Percentiles rank a stretch among this genome's conserved stretches.
Evolutionary conservation across 352 stramenopile genomes (phyloP).

Genomic region (Phytophthora aleatoria): DNA sequence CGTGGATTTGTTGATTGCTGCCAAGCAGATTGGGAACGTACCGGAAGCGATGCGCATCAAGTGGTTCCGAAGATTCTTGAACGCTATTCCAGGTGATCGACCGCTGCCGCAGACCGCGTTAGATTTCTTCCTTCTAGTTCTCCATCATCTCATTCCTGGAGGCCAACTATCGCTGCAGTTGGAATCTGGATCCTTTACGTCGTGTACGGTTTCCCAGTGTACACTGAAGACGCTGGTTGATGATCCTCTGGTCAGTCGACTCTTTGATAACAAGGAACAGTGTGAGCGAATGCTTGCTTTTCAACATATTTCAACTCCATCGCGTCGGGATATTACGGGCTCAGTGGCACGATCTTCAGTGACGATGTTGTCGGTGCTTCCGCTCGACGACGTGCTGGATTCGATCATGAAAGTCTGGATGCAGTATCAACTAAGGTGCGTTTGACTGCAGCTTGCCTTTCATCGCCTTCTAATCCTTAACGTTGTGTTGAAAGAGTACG

Average conservation of each 20-base stretch:
- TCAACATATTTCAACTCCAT: constrained; percentile 19
- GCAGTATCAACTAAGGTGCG: constrained; percentile 61
- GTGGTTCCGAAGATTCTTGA: constrained; percentile 71
- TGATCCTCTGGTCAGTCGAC: constrained; percentile 44
- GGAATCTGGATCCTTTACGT: constrained; percentile 51
- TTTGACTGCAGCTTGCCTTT: background rate
- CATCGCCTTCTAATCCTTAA: background rate
- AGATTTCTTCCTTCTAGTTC: constrained; percentile 59
- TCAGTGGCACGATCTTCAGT: constrained; percentile 10
- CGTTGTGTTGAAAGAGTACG: constrained; percentile 39
- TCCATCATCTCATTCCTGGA: constrained; percentile 52
- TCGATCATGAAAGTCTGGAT: constrained; percentile 76
- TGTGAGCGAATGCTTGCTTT: constrained; percentile 45
- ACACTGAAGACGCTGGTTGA: constrained; percentile 52
- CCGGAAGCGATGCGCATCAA: constrained; percentile 64
- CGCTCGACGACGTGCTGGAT: constrained; percentile 74
- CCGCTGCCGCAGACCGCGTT: constrained; percentile 46
- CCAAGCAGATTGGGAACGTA: constrained; percentile 40
- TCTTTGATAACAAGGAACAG: constrained; percentile 60
- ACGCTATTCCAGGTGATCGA: constrained; percentile 34
- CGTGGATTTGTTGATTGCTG: constrained; percentile 46
- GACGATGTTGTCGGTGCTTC: constrained; percentile 35
- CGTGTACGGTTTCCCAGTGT: constrained; percentile 48
- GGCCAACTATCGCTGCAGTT: constrained; percentile 47
- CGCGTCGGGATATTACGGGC: constrained; percentile 16